Conservation (phyloP, 2,329 filamentous ascomycete genomes). For the Pezicula carpinea region DNA sequence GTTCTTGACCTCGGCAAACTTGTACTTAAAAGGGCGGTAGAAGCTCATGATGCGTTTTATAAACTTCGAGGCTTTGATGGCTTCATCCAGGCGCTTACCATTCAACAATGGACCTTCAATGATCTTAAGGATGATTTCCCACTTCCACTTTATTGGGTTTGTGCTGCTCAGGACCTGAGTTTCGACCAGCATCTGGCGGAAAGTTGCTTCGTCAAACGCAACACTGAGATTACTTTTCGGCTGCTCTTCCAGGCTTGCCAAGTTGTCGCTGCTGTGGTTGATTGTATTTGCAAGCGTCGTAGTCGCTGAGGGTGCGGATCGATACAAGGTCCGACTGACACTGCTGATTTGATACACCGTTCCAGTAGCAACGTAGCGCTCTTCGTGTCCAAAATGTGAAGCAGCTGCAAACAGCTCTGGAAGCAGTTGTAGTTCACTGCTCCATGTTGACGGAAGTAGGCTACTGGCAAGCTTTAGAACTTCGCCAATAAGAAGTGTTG, state of each 20-base stretch:
- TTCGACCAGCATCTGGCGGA: constrained; percentile 64
- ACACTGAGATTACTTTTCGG: constrained; percentile 45
- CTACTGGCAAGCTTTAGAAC: constrained; percentile 85
- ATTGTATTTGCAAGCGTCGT: constrained; percentile 18
- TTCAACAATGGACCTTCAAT: constrained; percentile 91
- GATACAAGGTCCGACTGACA: constrained; percentile 86
- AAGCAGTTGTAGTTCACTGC: constrained; percentile 78
- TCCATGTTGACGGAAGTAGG: constrained; percentile 77
- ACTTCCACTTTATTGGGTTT: constrained; percentile 95
- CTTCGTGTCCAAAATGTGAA: constrained; percentile 64
- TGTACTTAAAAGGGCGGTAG: constrained; percentile 93
- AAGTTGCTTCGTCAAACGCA: constrained; percentile 57
- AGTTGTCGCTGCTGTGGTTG: constrained; percentile 37
- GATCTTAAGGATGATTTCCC: constrained; percentile 85
- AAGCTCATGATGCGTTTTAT: constrained; percentile 93
- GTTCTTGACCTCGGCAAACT: constrained; percentile 85
- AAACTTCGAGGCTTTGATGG: constrained; percentile 91
- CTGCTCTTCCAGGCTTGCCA: constrained; percentile 51
- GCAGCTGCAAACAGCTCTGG: constrained; percentile 80
- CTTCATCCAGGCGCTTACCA: constrained; percentile 88
- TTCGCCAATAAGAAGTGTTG: constrained; percentile 85
- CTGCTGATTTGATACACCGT: constrained; percentile 98
- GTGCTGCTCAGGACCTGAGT: constrained; percentile 84
- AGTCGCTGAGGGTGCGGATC: constrained; percentile 54
- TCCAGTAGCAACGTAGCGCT: constrained; percentile 75